Percentiles rank a stretch among this genome's conserved stretches.
These are phyloP conservation scores for Beauveria varroae DNA, from an alignment of 2,329 filamentous ascomycete genomes.

Conservation along the genomic window DNA sequence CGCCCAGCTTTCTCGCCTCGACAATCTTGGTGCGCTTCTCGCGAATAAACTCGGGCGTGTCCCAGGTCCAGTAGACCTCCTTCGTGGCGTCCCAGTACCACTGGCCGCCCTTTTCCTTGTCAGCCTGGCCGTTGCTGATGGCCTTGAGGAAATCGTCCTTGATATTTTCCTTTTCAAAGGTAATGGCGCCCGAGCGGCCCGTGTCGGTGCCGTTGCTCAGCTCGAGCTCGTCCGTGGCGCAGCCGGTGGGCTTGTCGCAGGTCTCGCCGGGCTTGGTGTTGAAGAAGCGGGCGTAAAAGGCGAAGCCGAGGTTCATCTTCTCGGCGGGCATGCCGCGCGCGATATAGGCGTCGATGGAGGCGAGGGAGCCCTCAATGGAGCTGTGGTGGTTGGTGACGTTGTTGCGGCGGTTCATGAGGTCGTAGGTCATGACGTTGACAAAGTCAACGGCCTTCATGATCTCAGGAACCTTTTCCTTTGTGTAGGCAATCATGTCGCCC, in stretches of 20 bases:
- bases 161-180: slow-evolving; percentile 30
- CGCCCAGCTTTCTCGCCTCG: slow-evolving; percentile 33
- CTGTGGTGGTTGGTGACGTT: slow-evolving; percentile 57
- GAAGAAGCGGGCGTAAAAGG: slow-evolving; percentile 65
- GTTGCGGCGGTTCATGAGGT: slow-evolving; percentile 67
- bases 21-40: slow-evolving; percentile 41
- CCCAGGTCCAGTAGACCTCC: slow-evolving; percentile 48
- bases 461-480: slow-evolving; percentile 42
- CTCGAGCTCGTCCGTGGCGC: slow-evolving; percentile 52
- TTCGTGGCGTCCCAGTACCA: slow-evolving; percentile 44
- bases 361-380: slow-evolving; percentile 45
- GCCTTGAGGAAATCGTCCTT: slow-evolving; percentile 32
- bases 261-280: slow-evolving; percentile 38
- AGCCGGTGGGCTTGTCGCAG: slow-evolving; percentile 46
- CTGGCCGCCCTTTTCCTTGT: slow-evolving; percentile 43
- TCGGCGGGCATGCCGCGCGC: slow-evolving; percentile 44
- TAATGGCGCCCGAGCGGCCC: slow-evolving; percentile 36
- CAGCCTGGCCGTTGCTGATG: slow-evolving; percentile 30
- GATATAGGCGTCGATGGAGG: slow-evolving; percentile 52
- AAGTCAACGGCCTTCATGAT: slow-evolving; percentile 57
- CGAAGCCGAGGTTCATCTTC: slow-evolving; percentile 59
- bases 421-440: slow-evolving; percentile 66
- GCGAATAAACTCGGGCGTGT: slow-evolving; percentile 39
- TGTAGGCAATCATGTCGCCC: slow-evolving; percentile 63
- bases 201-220: slow-evolving; percentile 52